Evolutionary conservation across 2,329 filamentous ascomycete species (phyloP), one percentile per base, ranked within the genome.

Genomic region (Alternaria sp.): DNA sequence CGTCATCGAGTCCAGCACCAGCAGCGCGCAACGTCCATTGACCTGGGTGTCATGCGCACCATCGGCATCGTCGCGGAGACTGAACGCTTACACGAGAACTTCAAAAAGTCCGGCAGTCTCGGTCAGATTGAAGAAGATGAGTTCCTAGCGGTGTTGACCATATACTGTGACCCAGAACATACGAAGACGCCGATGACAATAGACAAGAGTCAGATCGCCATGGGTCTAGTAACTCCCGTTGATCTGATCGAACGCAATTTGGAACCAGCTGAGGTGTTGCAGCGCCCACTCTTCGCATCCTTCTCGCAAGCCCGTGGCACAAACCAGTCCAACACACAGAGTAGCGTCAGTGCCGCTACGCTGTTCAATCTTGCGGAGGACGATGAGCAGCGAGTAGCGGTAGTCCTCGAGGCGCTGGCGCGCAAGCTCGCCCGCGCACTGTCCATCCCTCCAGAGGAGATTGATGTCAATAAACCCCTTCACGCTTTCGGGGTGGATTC

Each of bases 401-500:
- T 12, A 8, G 50, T 12, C 50, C 37, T 20, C 12, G 50, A 10
- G 37, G n/a, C 12, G 30, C 30, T 12, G 50, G 37, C 14, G 18
- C 21, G 8, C 37, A 18, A 23, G 4, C 37, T 33, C 10, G 50
- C 26, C 11, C 28, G 37, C 28, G n/a, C 50, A 14, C 20, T 77
- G 2, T 60, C 61, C 6, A 70, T 76, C 59, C 72, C 75, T 49
- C 55, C 62, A 11, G 70, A 72, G 30, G 75, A 74, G 28, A 21
- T 78, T 44, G 75, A 78, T 50, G 51, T 65, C 0, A 72, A 67
- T 10, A 60, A 70, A 30, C 63, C 64, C 12, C 43, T 78, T 21
- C 68, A 64, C 20, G 65, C 70, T 30, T 76, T 74, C 50, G 62
- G 71, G 6, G 58, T 78, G n/a, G 74, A 76, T 37, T 71, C 66